Percentiles rank a stretch among this genome's conserved stretches.
Conservation (phyloP, 148 eudicot genomes). For the Spergularia bocconei region DNA sequence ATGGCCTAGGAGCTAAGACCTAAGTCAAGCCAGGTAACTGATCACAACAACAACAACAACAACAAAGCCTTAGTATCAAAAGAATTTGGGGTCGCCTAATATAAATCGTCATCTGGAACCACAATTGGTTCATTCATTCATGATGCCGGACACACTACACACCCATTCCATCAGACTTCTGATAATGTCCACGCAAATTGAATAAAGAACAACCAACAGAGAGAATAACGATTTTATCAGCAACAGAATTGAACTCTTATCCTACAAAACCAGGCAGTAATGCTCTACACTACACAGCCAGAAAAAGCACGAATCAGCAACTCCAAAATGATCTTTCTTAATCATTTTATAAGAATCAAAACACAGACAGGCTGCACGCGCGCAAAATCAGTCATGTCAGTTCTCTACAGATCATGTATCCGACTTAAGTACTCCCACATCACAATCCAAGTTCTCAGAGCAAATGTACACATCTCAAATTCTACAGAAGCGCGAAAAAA, state of each 20-base stretch:
- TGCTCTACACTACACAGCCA: too few species aligned
- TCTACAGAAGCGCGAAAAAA: neutral
- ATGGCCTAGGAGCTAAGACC: neutral
- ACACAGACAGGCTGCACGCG: too few species aligned
- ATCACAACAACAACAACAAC: too few species aligned
- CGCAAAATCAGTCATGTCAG: neutral
- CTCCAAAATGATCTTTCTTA: neutral
- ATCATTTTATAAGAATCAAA: neutral
- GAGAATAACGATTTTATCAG: too few species aligned
- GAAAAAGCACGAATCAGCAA: neutral
- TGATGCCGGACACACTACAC: neutral
- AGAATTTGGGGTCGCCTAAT: neutral
- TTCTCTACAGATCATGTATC: too few species aligned
- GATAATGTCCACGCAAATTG: neutral
- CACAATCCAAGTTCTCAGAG: neutral
- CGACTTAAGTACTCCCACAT: neutral
- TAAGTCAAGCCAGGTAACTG: neutral
- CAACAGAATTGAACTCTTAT: too few species aligned
- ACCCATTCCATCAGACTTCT: neutral
- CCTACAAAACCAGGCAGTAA: too few species aligned
- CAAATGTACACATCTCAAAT: neutral
- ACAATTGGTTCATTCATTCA: neutral
- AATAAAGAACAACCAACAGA: neutral
- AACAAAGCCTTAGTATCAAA: neutral
- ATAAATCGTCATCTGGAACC: neutral